Evolutionary conservation across 2,329 filamentous ascomycete species (phyloP), one percentile per base, ranked within the genome.

Genomic region (Metarhizium humberi): DNA sequence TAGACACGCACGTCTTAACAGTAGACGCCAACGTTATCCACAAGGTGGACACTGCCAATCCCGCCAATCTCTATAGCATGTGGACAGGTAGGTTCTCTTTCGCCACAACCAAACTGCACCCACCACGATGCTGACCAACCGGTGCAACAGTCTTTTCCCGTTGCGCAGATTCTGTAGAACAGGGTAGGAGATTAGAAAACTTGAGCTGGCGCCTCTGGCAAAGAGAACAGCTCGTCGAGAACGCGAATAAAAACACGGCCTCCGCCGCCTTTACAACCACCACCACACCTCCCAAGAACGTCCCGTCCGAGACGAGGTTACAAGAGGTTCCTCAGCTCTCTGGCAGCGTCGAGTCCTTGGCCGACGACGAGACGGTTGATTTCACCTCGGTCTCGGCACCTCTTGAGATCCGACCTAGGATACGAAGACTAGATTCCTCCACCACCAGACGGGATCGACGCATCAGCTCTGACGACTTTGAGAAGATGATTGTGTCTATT

Each of bases 151-250:
- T 97, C 58, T 96, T 97, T 69, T 92, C 91, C 52, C 90, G 91
- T 74, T 96, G 92, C 72, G 90, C 91, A 67, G 90, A 94, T 67
- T 94, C 92, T 53, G 87, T 97, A 69, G 90, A 96, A 69, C 88
- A 97, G 72, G 94, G 94, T 56, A 85, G 90, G 67, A 81, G 94
- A 66, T 78, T 96, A 68, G 94, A 97, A 71, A 97, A 99, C 75
- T 78, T 99, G 60, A 95, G 88, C 69, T 97, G 94, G 94, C 80
- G 94, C 64, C 76, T 97, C 58, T 97, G 92, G 92, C 95, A 90
- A 65, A 82, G 91, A 65, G 92, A 97, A 69, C 69, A 72, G 60
- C 67, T 72, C 11, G 90, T 96, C 64, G 95, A 92, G 73, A 92
- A 87, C 72, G 86, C 79, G 57, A 77, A 79, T 62, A 76, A 78